Evolutionary conservation across 1,284 basidiomycete species (phyloP).

Genomic region (Xanthoconium separans): DNA sequence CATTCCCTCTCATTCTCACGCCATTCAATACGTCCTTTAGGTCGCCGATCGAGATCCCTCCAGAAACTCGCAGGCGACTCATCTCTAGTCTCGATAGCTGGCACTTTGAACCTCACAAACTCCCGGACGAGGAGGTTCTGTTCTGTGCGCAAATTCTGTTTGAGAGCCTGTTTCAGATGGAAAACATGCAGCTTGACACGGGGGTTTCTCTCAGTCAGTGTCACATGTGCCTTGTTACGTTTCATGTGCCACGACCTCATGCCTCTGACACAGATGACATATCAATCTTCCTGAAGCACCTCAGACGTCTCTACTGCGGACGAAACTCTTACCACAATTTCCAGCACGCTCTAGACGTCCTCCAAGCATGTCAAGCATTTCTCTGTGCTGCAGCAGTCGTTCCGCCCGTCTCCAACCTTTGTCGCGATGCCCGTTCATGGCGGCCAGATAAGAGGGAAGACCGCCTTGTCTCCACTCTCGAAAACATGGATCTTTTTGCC

Average conservation of each 20-base stretch:
- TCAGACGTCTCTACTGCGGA: constrained; percentile 82
- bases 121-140: constrained; percentile 78
- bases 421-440: constrained; percentile 46
- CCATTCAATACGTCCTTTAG: constrained; percentile 31
- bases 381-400: constrained; percentile 75
- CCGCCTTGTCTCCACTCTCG: constrained; percentile 52
- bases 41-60: constrained; percentile 34
- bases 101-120: constrained; percentile 84
- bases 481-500: constrained; percentile 75
- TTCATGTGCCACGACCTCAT: constrained; percentile 19
- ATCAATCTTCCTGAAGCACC: constrained; percentile 73
- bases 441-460: constrained; percentile 42
- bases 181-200: constrained; percentile 69
- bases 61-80: constrained; percentile 47
- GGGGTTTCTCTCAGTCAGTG: constrained; percentile 66
- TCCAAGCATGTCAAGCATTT: constrained; percentile 89
- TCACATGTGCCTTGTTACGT: constrained; percentile 20
- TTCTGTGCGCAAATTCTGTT: constrained; percentile 80
- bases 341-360: constrained; percentile 90
- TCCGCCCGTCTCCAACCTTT: constrained; percentile 64
- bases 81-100: constrained; percentile 72
- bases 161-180: constrained; percentile 66
- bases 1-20: background rate
- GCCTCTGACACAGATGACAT: constrained; percentile 56
- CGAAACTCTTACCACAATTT: constrained; percentile 97